Evolutionary conservation across 2,329 filamentous ascomycete genomes (phyloP).

Genomic region (Thermothelomyces thermophilus): DNA sequence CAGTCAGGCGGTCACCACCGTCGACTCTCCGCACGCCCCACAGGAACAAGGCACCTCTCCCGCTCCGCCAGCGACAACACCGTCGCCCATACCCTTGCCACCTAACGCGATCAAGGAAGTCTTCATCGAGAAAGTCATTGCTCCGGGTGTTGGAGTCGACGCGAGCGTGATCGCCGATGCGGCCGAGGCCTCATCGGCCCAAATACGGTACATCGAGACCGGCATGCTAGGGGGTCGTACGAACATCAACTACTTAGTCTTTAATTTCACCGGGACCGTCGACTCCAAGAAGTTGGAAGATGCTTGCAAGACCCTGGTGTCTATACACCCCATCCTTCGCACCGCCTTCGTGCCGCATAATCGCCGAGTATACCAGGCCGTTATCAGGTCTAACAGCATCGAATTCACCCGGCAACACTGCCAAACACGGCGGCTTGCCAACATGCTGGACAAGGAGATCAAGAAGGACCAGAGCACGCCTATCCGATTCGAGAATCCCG

Average conservation of each 20-base stretch:
- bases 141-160: constrained; percentile 38
- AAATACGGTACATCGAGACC: constrained; percentile 43
- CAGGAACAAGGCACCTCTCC: constrained; percentile 14
- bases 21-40: constrained; percentile 19
- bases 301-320: constrained; percentile 39
- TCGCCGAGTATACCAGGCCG: constrained; percentile 43
- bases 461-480: constrained; percentile 36
- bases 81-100: constrained; percentile 14
- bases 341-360: constrained; percentile 46
- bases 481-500: constrained; percentile 37
- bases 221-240: constrained; percentile 38
- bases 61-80: background rate
- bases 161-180: constrained; percentile 40
- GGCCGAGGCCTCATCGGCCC: constrained; percentile 42
- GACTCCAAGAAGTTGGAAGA: constrained; percentile 39
- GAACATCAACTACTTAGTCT: constrained; percentile 42
- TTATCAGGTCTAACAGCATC: constrained; percentile 37
- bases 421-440: constrained; percentile 35
- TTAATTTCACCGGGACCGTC: constrained; percentile 41
- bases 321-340: constrained; percentile 46
- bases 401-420: constrained; percentile 40
- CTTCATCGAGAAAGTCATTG: constrained; percentile 37
- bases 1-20: constrained; percentile 30
- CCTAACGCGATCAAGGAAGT: constrained; percentile 27
- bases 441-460: constrained; percentile 36